A percentile compares a stretch with the other conserved stretches of the same genome.
These are phyloP conservation scores for Ceratocystis alfenasii DNA, from an alignment of 2,329 filamentous ascomycete species.

Conservation along the genomic window DNA sequence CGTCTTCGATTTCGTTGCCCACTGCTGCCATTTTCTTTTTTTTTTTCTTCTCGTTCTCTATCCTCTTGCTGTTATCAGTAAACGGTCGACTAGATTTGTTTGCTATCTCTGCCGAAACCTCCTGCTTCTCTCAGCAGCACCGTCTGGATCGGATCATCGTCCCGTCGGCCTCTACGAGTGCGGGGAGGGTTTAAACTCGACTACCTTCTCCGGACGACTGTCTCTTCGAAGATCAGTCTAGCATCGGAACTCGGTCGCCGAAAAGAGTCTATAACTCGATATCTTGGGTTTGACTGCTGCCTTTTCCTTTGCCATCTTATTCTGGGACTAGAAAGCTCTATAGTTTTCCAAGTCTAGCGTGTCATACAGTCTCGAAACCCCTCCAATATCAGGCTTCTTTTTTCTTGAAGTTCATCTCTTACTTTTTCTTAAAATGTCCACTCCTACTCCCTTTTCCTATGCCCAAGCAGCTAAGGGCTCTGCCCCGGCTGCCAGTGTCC, in stretches of 20 bases:
- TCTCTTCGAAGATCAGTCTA: constrained; percentile 12
- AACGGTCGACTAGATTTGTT: constrained; percentile 13
- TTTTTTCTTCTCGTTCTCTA: not conserved
- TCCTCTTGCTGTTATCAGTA: not conserved
- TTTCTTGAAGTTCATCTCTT: not conserved
- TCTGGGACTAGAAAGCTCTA: constrained; percentile 5
- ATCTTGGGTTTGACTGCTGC: not conserved
- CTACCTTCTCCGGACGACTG: constrained; percentile 20
- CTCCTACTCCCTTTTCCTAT: constrained; percentile 66
- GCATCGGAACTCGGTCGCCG: not conserved
- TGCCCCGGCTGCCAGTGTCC: constrained; percentile 10
- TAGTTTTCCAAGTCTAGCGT: not conserved
- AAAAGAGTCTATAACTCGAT: not conserved
- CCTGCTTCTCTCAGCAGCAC: constrained; percentile 18
- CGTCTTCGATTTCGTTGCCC: constrained; percentile 6
- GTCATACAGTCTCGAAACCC: constrained; percentile 4
- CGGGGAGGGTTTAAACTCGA: constrained; percentile 21
- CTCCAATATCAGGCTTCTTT: constrained; percentile 8
- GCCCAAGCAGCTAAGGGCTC: constrained; percentile 78
- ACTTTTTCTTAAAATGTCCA: constrained; percentile 35
- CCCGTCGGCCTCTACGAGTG: constrained; percentile 20
- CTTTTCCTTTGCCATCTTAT: constrained; percentile 7
- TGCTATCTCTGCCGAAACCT: constrained; percentile 14
- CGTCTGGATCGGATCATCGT: constrained; percentile 18
- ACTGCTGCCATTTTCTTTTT: not conserved